Conservation (phyloP, 164 flowering plant species). For the Magnolia kwangsiensis region DNA sequence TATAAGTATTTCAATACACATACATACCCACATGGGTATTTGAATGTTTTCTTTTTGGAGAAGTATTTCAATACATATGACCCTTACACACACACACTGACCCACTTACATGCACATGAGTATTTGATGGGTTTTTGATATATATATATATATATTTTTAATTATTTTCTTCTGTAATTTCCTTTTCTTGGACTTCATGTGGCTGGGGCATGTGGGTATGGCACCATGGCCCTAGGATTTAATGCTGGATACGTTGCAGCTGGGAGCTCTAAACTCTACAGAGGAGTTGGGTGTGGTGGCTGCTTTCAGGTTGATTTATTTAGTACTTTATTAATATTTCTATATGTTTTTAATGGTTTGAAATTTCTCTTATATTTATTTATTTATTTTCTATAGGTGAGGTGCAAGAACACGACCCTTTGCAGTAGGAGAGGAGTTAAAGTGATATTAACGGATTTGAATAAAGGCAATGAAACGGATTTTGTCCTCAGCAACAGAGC, state of each 20-base stretch:
- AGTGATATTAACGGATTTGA: slow-evolving; percentile 63
- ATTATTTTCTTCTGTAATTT: neutral
- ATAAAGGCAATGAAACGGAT: slow-evolving; percentile 49
- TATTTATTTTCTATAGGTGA: slow-evolving; percentile 38
- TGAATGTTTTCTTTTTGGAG: neutral
- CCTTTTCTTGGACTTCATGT: slow-evolving; percentile 6
- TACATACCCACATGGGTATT: neutral
- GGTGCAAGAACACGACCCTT: slow-evolving; percentile 61
- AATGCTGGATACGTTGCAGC: slow-evolving; percentile 64
- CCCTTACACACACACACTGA: too few species aligned
- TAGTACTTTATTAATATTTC: neutral
- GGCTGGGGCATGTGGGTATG: slow-evolving; percentile 97
- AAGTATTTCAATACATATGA: too few species aligned
- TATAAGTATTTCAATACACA: too few species aligned
- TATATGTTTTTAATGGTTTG: neutral
- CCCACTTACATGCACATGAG: too few species aligned
- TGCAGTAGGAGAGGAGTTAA: slow-evolving; percentile 55
- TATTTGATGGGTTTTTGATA: too few species aligned
- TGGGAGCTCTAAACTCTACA: slow-evolving; percentile 55
- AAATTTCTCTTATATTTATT: neutral
- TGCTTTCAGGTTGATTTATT: slow-evolving; percentile 60
- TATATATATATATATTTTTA: too few species aligned
- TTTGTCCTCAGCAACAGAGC: slow-evolving; percentile 74
- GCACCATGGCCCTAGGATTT: slow-evolving; percentile 58
- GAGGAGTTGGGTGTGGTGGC: slow-evolving; percentile 85